Conservation (phyloP, 139 green algal genomes). For the Zygnema cylindricum region DNA sequence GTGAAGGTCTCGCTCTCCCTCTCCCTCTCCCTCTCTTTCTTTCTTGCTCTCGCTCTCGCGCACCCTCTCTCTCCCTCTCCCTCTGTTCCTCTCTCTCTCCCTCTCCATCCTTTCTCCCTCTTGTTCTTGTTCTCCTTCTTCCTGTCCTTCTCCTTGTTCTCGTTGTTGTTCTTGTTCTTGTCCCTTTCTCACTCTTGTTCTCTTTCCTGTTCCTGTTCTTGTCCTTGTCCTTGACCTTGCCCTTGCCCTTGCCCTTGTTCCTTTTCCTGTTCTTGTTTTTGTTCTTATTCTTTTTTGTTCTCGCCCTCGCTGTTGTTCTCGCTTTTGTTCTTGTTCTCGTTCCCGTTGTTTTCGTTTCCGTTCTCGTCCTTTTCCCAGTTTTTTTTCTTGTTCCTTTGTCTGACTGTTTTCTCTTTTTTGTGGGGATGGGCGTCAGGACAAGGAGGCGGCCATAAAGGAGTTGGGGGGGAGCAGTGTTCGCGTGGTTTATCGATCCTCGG, state of each 20-base stretch:
- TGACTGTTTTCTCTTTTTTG: neutral
- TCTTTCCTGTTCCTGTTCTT: neutral
- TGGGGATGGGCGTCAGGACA: neutral
- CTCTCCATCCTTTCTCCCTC: neutral
- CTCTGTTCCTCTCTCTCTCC: neutral
- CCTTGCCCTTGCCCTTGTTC: neutral
- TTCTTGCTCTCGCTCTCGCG: neutral
- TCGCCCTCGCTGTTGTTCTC: neutral
- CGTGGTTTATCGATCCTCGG: neutral
- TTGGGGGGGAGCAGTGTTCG: neutral
- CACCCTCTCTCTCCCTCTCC: neutral
- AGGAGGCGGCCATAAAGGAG: conserved; percentile 10
- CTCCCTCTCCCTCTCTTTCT: neutral
- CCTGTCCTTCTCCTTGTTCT: neutral
- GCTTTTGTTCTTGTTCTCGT: neutral
- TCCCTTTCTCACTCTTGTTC: neutral
- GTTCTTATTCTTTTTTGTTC: neutral
- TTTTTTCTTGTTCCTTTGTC: neutral
- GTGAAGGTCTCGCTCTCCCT: conserved; percentile 10
- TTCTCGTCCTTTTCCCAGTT: neutral
- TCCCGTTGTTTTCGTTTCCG: neutral
- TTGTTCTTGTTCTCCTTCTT: neutral
- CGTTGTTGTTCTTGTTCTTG: neutral
- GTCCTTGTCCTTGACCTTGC: too few species aligned
- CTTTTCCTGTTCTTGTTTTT: neutral